Base-by-base conservation (phyloP, 768 basidiomycete genomes). In the Leucogyrophana mollusca region DNA sequence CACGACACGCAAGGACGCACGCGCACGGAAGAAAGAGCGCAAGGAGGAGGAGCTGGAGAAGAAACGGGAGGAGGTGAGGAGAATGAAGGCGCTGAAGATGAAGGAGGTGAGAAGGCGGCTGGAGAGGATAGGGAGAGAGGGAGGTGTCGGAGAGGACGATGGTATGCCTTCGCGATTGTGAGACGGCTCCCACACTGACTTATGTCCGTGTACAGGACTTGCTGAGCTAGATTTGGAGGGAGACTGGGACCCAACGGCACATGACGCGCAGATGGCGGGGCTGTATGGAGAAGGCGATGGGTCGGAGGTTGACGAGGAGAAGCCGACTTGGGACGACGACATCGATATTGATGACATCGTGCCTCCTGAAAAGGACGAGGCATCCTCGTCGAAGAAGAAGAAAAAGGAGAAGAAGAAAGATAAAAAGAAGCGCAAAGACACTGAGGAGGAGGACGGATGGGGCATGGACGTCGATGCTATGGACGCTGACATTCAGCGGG, bases 321-420 rank as follows among this genome's bases (percentile, higher is more conserved):
- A 95, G 67, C 96, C 96, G 3, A 67, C 70, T 0, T 99, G 95
- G 95, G 86, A 90, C 34, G 90, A 96, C 51, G 93, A 96, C 56
- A 81, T 94, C 46, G 82, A 91, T 52, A 78, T 94, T 37, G 77
- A 71, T n/a, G 82, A 89, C 59, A 81, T 91, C 27, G 59, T 62
- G 4, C 65, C 54, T 34, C 67, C 51, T 45, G 59, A 69, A 8
- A 72, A 65, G 4, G 60, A 69, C 8, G 69, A 60, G 18, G 57
- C 65, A 58, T 42, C 59, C 43, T 78, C 74, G 71, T 68, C 50
- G 57, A 60, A 46, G 10, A 52, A 48, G 37, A 50, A 47, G 40
- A 70, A 65, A 41, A 65, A 64, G 21, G 68, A 67, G 40, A 66
- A 64, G 49, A 65, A 62, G 45, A 69, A 70, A 53, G 73, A 76